Percentiles rank a stretch among this genome's conserved stretches.
Evolutionary conservation across 75 land plant genomes (phyloP).

Genomic region (Ceratopteris richardii): DNA sequence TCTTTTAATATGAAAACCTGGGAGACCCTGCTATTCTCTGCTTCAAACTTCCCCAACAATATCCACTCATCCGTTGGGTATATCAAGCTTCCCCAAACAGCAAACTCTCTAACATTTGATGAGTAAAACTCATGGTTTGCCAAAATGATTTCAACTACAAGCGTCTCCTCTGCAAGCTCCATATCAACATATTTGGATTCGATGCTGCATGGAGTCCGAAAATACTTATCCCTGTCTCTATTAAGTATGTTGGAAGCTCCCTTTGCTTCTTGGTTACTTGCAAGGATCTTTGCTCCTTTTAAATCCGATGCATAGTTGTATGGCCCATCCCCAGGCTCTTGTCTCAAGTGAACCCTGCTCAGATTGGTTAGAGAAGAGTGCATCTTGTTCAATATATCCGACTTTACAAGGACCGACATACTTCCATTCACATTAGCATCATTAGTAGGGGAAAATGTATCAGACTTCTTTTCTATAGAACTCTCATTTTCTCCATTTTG

Average conservation of each 20-base stretch:
- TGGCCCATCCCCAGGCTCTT: conserved; percentile 61
- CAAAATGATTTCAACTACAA: conserved; percentile 59
- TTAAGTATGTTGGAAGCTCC: conserved; percentile 70
- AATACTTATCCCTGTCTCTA: conserved; percentile 74
- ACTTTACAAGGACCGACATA: too few relatives aligned
- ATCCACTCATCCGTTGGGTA: conserved; percentile 73
- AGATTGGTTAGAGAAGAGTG: background rate
- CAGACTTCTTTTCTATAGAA: too few relatives aligned
- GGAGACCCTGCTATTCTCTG: conserved; percentile 63
- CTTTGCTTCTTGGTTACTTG: conserved; percentile 82
- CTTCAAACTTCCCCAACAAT: conserved; percentile 56
- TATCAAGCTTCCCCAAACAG: conserved; percentile 58
- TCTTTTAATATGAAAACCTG: conserved; percentile 62
- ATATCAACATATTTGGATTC: conserved; percentile 63
- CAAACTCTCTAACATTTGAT: conserved; percentile 79
- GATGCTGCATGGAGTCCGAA: conserved; percentile 81
- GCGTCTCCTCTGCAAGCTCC: conserved; percentile 83
- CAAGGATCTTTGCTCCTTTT: conserved; percentile 82
- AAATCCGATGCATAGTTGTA: conserved; percentile 83
- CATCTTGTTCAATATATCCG: background rate
- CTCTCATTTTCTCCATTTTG: too few relatives aligned
- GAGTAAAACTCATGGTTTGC: conserved; percentile 89
- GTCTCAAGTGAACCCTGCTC: conserved; percentile 12
- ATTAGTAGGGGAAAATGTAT: too few relatives aligned
- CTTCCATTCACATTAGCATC: too few relatives aligned